Conservation (phyloP, 1,284 basidiomycete genomes). For the Leccinum solheimii region DNA sequence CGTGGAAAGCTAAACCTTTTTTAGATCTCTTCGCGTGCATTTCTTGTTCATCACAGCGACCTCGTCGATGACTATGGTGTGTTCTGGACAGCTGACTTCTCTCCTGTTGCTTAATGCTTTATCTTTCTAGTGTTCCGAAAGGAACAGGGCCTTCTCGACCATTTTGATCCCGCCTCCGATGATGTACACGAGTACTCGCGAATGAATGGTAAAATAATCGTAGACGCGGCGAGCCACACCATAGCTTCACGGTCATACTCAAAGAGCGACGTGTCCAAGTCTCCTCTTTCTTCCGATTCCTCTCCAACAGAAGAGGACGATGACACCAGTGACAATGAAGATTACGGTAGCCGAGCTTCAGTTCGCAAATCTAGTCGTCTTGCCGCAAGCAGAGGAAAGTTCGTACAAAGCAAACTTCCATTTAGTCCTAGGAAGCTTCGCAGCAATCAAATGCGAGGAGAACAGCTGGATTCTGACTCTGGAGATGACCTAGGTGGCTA, state of each 20-base stretch:
- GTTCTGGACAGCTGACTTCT: conserved; percentile 23
- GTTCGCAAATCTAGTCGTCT: conserved; percentile 32
- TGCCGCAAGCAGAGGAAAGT: conserved; percentile 8
- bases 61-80: conserved; percentile 61
- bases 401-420: conserved; percentile 42
- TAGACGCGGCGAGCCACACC: conserved; percentile 16
- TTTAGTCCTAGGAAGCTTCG: conserved; percentile 66
- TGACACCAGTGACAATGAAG: conserved; percentile 34
- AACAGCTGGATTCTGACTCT: conserved; percentile 41
- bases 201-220: conserved; percentile 38
- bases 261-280: conserved; percentile 12
- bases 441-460: conserved; percentile 23
- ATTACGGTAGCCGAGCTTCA: conserved; percentile 22
- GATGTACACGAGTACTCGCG: conserved; percentile 65
- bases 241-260: conserved; percentile 6
- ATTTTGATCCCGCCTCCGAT: conserved; percentile 61
- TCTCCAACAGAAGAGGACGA: conserved; percentile 28
- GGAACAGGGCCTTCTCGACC: conserved; percentile 39
- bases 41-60: conserved; percentile 42
- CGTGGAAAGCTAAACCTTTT: conserved; percentile 2
- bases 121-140: conserved; percentile 44
- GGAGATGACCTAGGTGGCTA: conserved; percentile 40
- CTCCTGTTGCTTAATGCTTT: conserved; percentile 9
- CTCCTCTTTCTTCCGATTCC: conserved; percentile 12
- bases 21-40: conserved; percentile 43